These are phyloP conservation scores for Phyllostachys edulis DNA, from an alignment of 176 grass and related monocot species.

Conservation along the genomic window DNA sequence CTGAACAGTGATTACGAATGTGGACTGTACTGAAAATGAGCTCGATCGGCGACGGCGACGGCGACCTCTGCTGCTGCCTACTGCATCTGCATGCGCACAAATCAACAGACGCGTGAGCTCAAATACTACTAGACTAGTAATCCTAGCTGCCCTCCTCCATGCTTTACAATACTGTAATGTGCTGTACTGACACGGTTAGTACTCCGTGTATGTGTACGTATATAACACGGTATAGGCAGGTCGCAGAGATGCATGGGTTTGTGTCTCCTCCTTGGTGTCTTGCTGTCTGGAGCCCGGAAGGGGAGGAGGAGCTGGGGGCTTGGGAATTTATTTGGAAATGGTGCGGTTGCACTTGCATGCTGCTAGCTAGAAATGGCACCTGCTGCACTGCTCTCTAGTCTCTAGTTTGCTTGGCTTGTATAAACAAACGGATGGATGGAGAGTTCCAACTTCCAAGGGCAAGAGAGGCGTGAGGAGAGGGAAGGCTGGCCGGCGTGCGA, in stretches of 20 bases:
- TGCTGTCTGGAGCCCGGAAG: constrained; percentile 26
- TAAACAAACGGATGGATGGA: too few relatives aligned
- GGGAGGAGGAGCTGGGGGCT: neutral
- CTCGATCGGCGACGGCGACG: neutral
- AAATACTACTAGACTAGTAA: too few relatives aligned
- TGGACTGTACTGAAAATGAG: neutral
- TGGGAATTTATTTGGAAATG: neutral
- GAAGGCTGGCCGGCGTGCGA: neutral
- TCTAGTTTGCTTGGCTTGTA: neutral
- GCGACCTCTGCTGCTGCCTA: neutral
- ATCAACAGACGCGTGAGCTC: neutral
- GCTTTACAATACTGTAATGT: too few relatives aligned
- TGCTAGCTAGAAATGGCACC: neutral
- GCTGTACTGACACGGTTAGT: neutral
- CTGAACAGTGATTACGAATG: constrained; percentile 2
- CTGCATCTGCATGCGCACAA: neutral
- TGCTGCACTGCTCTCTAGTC: too few relatives aligned
- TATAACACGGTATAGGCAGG: neutral
- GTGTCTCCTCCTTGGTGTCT: constrained; percentile 21
- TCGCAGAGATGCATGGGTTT: neutral
- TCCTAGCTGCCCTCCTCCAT: too few relatives aligned
- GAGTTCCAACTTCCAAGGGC: too few relatives aligned
- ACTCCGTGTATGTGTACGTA: neutral
- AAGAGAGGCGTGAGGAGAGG: too few relatives aligned
- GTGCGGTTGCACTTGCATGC: too few relatives aligned